These are phyloP conservation scores for Yamadazyma tumulicola DNA, from an alignment of 805 yeast species.

Conservation along the genomic window DNA sequence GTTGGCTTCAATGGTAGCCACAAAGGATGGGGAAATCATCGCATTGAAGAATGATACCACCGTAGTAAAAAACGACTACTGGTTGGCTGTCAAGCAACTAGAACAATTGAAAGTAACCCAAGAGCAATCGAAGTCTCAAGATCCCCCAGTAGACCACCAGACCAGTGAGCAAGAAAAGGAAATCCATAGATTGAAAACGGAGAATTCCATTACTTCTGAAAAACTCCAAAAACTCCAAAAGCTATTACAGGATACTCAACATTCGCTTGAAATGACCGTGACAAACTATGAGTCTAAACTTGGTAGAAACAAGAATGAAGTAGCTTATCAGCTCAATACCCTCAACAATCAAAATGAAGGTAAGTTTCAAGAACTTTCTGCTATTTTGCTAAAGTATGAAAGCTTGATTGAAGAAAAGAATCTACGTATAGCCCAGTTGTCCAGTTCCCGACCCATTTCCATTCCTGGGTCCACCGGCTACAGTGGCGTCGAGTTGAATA, in stretches of 20 bases:
- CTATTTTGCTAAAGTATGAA: constrained; percentile 30
- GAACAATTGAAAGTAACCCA: neutral
- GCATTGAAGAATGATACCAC: constrained; percentile 13
- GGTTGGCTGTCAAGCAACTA: constrained; percentile 1
- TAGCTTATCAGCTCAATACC: constrained; percentile 22
- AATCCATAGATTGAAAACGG: constrained; percentile 12
- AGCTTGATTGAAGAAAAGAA: constrained; percentile 35
- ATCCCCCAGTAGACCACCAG: too few relatives aligned
- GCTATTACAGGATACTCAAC: constrained; percentile 16
- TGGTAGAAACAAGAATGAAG: constrained; percentile 21
- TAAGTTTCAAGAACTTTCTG: constrained; percentile 31
- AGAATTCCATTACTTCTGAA: constrained; percentile 17
- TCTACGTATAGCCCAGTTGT: constrained; percentile 29
- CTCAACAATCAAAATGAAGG: constrained; percentile 28
- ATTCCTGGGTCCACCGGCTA: constrained; percentile 25
- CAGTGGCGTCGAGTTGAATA: constrained; percentile 8
- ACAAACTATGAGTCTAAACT: constrained; percentile 22
- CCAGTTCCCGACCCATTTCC: constrained; percentile 36
- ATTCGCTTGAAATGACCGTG: constrained; percentile 13
- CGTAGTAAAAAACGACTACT: constrained; percentile 12
- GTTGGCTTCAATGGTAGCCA: constrained; percentile 16
- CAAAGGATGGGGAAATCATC: constrained; percentile 21
- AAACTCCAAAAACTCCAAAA: constrained; percentile 15
- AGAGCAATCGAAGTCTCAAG: neutral
- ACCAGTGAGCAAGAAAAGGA: constrained; percentile 9